These are phyloP conservation scores for Nemania sp. DNA, from an alignment of 2,329 filamentous ascomycete genomes.

Conservation along the genomic window DNA sequence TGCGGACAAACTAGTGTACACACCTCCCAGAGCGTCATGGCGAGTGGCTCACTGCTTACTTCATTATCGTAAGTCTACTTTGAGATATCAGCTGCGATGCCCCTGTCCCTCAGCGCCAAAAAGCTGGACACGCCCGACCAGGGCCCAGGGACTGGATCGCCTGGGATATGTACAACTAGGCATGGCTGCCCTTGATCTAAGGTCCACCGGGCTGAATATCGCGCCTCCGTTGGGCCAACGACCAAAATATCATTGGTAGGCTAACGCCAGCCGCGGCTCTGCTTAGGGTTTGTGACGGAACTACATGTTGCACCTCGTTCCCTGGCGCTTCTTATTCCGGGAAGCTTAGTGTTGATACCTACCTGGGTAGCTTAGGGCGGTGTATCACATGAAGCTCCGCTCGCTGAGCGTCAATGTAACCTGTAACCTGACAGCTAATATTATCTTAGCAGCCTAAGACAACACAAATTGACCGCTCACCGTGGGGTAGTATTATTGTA, in stretches of 20 bases:
- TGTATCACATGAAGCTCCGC: constrained; percentile 23
- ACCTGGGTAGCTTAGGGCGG: background rate
- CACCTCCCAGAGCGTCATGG: constrained; percentile 21
- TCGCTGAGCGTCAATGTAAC: constrained; percentile 37
- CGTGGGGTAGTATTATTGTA: constrained; percentile 12
- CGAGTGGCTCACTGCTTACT: constrained; percentile 31
- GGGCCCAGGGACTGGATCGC: constrained; percentile 21
- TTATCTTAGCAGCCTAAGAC: background rate
- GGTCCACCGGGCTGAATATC: constrained; percentile 30
- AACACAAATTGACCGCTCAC: constrained; percentile 23
- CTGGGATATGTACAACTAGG: constrained; percentile 4
- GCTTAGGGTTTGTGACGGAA: constrained; percentile 9
- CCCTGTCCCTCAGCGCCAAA: constrained; percentile 21
- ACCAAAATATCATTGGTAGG: constrained; percentile 12
- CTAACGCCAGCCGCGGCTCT: constrained; percentile 32
- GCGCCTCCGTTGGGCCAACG: constrained; percentile 8
- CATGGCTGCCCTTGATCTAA: background rate
- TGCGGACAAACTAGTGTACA: constrained; percentile 21
- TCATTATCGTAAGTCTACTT: constrained; percentile 17
- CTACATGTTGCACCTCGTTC: constrained; percentile 10
- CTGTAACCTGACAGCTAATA: background rate
- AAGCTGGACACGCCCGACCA: constrained; percentile 13
- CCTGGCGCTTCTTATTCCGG: constrained; percentile 18
- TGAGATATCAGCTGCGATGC: constrained; percentile 24
- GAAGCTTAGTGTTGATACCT: constrained; percentile 15